Base-by-base conservation (phyloP, 2,329 filamentous ascomycete species). In the Fusarium udum region DNA sequence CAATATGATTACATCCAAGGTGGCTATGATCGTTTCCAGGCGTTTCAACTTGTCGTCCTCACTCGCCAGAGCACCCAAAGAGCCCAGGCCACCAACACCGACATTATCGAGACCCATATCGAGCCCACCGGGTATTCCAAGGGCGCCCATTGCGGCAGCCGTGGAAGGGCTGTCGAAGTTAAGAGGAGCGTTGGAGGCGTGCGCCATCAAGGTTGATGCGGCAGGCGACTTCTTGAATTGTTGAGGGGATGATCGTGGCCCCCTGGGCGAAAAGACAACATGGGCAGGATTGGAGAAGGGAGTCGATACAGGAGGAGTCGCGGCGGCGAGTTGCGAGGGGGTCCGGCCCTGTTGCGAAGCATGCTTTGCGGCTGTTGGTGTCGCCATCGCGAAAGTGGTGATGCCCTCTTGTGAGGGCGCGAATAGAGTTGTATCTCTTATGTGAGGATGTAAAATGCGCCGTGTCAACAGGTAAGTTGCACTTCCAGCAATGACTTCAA, bases 151-250 rank as follows among this genome's bases (percentile, higher is more conserved):
- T 1, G 90, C 89, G 8, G 90, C 89, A 4, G 89, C 88, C 0
- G 90, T 89, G 31, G 87, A 89, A 4, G 90, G 90, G 71, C 89
- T 92, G 77, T 92, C 90, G 76, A 91, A 92, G 78, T 87, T 90
- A 45, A 90, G 83, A 4, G 87, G 82, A 31, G 83, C 79, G 65
- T 82, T 84, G 12, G 82, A 81, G 9, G 83, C 79, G 61, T 87
- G 86, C 11, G 84, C 84, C 79, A 86, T 84, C 68, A 89, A 77
- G 3, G 83, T 85, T 18, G 85, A 85, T 45, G 86, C 87, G 18
- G 89, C 89, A 2, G 90, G 89, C 12, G 89, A 91, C 77, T 90
- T 90, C 82, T 89, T 90, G 45, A 91, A 83, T 63, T 90, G 88
- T 79, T 92, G 89, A 8, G 90, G 90, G 59, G 90, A 92, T 14